Evolutionary conservation across 73 alveolate species (phyloP), one percentile per base, ranked within the genome.

Genomic region (Paramecium pentaurelia): DNA sequence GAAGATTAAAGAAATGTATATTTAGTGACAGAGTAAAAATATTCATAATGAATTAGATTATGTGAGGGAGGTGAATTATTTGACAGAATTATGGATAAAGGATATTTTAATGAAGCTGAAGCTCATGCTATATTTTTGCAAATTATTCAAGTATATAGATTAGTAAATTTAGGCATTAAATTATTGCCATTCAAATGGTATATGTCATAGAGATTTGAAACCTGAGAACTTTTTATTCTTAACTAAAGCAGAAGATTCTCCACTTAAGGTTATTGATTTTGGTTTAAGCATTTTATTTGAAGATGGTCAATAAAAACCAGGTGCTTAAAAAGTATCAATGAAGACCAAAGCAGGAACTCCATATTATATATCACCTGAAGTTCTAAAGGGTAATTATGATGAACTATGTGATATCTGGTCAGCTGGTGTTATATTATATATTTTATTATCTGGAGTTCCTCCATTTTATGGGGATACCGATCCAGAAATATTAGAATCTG

Each of bases 61-160:
- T 94, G 97, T 92, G 71, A 71, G 27, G 98, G 98, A 25, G 98
- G 97, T 18, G 97, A 96, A 73, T 92, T 96, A n/a, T 96, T 96
- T 77, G 96, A 93, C 54, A 38, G 94, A 28, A 90, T 95, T 58
- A 95, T 89, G 60, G 93, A 87, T 27, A 93, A 93, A n/a, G 85
- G 91, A 58, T 71, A 44, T 60, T 93, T 89, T 70, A 87, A 92
- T 22, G 97, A 95, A 58, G 96, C 91, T 54, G 97, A 88, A 18
- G 96, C 96, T 8, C 93, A 92, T 27, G 73, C 32, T 58, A 64
- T 92, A 45, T 89, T 96, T 70, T 54, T 86, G 37, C 96, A 95
- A 92, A 71, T 95, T 38, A 88, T 95, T 85, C 87, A 73, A 73
- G 87, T 73, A 73, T 10, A 12, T 73, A n/a, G 47, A 73, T 34